Evolutionary conservation across 257 asterid genomes (phyloP), one percentile per base, ranked within the genome.

Genomic region (Cinchona pubescens): DNA sequence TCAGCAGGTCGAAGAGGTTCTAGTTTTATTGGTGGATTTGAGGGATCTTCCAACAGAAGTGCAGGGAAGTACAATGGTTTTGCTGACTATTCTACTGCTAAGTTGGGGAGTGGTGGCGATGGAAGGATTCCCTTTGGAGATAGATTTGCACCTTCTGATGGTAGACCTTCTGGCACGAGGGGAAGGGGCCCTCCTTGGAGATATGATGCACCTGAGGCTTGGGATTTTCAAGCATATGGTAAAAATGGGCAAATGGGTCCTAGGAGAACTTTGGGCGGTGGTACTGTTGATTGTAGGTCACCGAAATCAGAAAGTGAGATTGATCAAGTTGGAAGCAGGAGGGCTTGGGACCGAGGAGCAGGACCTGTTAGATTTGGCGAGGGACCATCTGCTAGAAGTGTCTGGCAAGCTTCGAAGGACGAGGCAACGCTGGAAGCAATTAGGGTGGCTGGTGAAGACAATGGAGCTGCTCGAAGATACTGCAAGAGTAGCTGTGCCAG

Each of bases 311-410:
- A 90, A 69, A 87, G 67, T 21, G 96, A 90, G 72, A 78, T 72
- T 45, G 98, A 91, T 76, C 92, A 86, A 78, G 83, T 71, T 27
- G 90, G 88, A 64, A 84, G 85, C 85, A 79, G 96, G 82, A 86
- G 94, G 81, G 98, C 87, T 66, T 92, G 97, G 97, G 96, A 87
- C 61, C 88, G 91, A 81, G 94, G 94, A 79, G 84, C 80, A 12
- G 90, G 86, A 66, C 93, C 90, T 5, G 84, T 95, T 86, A 82
- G 98, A 78, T 95, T 92, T 67, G 97, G 98, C 13, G 99, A 95
- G 88, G 99, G 99, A 59, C 99, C 99, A 62, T 95, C 99, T 53
- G 99, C 99, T 6, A 88, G 99, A 86, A 93, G 99, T 66, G 96
- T 95, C 35, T 93, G 99, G 99, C 97, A 93, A 87, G 99, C 99